Conservation (phyloP, 2,329 filamentous ascomycete species). For the Dactylellina haptotyla region DNA sequence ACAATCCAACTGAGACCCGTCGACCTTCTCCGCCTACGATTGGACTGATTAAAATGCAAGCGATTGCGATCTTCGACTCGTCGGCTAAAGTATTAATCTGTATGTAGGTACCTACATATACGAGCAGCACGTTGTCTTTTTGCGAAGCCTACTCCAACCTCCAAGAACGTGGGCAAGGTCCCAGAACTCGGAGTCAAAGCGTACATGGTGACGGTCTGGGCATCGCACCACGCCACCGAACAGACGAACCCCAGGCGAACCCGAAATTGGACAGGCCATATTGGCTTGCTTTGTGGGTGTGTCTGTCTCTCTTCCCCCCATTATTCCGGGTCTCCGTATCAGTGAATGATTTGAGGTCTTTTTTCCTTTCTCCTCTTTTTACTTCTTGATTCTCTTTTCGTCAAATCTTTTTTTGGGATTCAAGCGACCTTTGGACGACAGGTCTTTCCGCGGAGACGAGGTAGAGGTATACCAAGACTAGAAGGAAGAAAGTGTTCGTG, state of each 20-base stretch:
- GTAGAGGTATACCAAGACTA: conserved; percentile 28
- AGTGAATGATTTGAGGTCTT: neutral
- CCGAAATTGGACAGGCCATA: conserved; percentile 37
- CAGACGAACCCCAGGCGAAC: conserved; percentile 36
- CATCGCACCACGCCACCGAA: conserved; percentile 46
- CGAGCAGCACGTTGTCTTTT: conserved; percentile 5
- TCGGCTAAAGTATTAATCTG: conserved; percentile 37
- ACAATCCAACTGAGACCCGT: conserved; percentile 33
- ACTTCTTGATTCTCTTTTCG: neutral
- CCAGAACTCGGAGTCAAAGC: conserved; percentile 45
- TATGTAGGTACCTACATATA: neutral
- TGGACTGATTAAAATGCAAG: conserved; percentile 39
- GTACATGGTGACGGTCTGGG: conserved; percentile 29
- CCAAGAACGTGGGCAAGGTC: conserved; percentile 2
- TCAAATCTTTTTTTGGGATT: conserved; percentile 13
- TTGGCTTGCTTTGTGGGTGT: neutral
- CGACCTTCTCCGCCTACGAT: conserved; percentile 23
- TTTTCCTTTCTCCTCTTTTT: conserved; percentile 26
- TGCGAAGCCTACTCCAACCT: neutral
- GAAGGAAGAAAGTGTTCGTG: conserved; percentile 38
- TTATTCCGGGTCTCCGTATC: conserved; percentile 13
- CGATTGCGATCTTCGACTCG: conserved; percentile 23
- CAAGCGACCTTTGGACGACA: conserved; percentile 51
- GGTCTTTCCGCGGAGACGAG: conserved; percentile 49
- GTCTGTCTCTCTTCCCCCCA: conserved; percentile 16